Conservation (phyloP, 2,329 filamentous ascomycete species). For the Fusarium sp. region DNA sequence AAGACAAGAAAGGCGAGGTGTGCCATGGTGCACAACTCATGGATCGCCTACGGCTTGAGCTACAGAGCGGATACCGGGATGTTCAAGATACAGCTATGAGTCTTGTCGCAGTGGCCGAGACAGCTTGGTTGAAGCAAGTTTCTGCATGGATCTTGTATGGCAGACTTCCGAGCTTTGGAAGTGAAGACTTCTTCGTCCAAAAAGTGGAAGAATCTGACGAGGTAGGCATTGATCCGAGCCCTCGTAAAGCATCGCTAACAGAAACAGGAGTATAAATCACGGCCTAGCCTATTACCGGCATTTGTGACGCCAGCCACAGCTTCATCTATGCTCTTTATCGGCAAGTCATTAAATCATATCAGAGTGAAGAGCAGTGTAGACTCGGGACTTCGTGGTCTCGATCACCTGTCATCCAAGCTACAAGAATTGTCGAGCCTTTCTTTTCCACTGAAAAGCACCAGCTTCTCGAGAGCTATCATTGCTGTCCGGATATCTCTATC, state of each 20-base stretch:
- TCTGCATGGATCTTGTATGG: constrained; percentile 94
- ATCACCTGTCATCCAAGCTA: constrained; percentile 78
- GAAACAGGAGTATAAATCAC: constrained; percentile 70
- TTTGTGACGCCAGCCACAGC: constrained; percentile 84
- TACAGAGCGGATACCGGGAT: constrained; percentile 90
- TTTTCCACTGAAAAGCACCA: constrained; percentile 81
- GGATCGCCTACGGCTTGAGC: constrained; percentile 79
- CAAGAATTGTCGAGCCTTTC: constrained; percentile 76
- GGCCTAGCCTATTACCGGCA: constrained; percentile 76
- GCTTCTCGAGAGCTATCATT: constrained; percentile 80
- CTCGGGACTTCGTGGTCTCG: constrained; percentile 65
- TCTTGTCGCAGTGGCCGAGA: constrained; percentile 84
- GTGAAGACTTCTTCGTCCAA: constrained; percentile 89
- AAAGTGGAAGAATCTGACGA: constrained; percentile 61
- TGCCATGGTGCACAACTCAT: constrained; percentile 83
- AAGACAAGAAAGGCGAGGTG: constrained; percentile 52
- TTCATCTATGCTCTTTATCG: constrained; percentile 90
- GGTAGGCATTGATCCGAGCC: constrained; percentile 50
- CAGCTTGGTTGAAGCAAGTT: constrained; percentile 91
- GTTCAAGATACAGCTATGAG: constrained; percentile 83
- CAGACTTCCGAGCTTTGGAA: constrained; percentile 81
- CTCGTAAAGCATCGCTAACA: constrained; percentile 9
- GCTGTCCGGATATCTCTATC: constrained; percentile 87
- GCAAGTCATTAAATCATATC: constrained; percentile 89
- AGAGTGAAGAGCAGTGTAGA: constrained; percentile 68